These are phyloP conservation scores for Hemileccinum impolitum DNA, from an alignment of 768 basidiomycete genomes.

Conservation along the genomic window DNA sequence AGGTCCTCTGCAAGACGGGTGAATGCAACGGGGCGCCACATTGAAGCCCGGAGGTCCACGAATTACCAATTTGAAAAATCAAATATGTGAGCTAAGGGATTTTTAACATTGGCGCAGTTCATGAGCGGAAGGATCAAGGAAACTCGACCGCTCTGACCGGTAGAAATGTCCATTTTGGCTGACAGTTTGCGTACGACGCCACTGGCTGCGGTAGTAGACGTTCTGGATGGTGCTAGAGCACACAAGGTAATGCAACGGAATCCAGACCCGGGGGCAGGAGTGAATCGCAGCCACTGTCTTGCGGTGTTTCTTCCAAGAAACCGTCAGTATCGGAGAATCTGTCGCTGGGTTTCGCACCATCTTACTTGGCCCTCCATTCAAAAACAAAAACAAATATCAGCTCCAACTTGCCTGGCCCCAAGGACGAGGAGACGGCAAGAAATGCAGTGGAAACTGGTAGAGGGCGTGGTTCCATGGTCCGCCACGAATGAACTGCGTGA, in stretches of 20 bases:
- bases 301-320: slow-evolving; percentile 2
- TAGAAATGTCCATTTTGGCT: background rate
- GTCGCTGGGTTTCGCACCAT: slow-evolving; percentile 19
- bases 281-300: background rate
- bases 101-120: background rate
- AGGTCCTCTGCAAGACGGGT: background rate
- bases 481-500: slow-evolving; percentile 13
- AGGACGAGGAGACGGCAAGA: slow-evolving; percentile 2
- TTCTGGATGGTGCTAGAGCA: slow-evolving; percentile 1
- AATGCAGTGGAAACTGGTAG: background rate
- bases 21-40: no score
- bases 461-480: slow-evolving; percentile 10
- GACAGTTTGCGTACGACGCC: background rate
- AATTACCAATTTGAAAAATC: background rate
- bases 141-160: background rate
- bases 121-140: slow-evolving; percentile 1
- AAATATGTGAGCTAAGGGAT: background rate
- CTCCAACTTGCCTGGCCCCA: background rate
- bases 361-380: background rate
- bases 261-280: background rate
- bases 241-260: background rate
- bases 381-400: slow-evolving; percentile 24
- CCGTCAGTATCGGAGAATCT: slow-evolving; percentile 19
- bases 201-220: background rate
- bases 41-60: background rate